Conservation (phyloP, 345 rosid genomes). For the Corchorus capsularis region DNA sequence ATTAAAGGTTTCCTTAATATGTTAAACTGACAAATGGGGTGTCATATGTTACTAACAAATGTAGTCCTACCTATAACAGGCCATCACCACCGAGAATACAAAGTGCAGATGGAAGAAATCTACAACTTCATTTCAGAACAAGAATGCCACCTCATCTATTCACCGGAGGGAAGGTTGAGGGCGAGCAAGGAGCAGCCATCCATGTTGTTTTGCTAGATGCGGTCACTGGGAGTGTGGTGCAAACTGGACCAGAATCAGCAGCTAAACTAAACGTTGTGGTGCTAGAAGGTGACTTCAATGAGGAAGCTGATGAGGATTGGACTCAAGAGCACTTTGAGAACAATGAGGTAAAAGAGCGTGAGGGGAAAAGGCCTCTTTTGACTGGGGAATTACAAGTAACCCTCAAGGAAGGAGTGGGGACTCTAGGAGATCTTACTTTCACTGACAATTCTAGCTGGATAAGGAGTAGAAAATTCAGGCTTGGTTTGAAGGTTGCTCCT, state of each 20-base stretch:
- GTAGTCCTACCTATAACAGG: conserved; percentile 37
- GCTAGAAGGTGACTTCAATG: conserved; percentile 85
- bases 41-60: background rate
- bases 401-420: conserved; percentile 88
- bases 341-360: conserved; percentile 78
- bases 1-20: no score
- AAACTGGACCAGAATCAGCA: conserved; percentile 65
- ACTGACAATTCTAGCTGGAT: conserved; percentile 98
- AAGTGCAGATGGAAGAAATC: conserved; percentile 57
- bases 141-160: conserved; percentile 92
- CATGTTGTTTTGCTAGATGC: conserved; percentile 72
- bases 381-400: conserved; percentile 76
- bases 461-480: conserved; percentile 93
- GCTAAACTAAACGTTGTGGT: conserved; percentile 74
- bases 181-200: conserved; percentile 82
- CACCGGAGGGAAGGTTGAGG: conserved; percentile 92
- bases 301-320: conserved; percentile 69
- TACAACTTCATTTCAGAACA: conserved; percentile 79
- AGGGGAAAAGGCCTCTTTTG: conserved; percentile 85
- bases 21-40: background rate
- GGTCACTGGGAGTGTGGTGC: conserved; percentile 60
- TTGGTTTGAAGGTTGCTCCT: conserved; percentile 66
- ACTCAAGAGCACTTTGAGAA: conserved; percentile 70
- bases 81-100: conserved; percentile 58
- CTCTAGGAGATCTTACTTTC: conserved; percentile 80